Conservation (phyloP, 129 eudicot genomes). For the Kitagawia praeruptora region DNA sequence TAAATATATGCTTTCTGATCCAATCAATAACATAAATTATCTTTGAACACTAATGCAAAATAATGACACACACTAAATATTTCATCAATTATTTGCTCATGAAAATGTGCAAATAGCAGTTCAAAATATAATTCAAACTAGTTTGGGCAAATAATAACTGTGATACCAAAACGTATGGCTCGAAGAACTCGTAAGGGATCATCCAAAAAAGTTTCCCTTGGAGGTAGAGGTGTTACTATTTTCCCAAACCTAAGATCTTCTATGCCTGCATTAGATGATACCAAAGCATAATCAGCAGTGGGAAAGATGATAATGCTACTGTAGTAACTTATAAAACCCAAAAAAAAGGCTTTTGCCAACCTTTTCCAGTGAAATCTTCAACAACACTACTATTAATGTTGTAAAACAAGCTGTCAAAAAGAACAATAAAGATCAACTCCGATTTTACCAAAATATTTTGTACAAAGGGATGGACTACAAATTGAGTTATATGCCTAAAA, state of each 20-base stretch:
- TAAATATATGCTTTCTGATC: not conserved
- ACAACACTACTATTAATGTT: conserved; percentile 53
- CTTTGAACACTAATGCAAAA: not conserved
- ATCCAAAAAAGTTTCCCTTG: conserved; percentile 87
- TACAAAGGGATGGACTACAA: not conserved
- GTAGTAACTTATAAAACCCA: too few species aligned
- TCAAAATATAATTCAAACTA: not conserved
- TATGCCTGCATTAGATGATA: conserved; percentile 33
- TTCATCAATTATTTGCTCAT: not conserved
- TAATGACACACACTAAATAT: not conserved
- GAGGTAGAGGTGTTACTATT: conserved; percentile 74
- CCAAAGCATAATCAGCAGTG: conserved; percentile 1
- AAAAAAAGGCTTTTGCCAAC: conserved; percentile 22
- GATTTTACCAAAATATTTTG: not conserved
- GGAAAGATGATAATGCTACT: too few species aligned
- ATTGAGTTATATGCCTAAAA: not conserved
- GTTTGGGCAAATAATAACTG: not conserved
- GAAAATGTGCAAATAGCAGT: not conserved
- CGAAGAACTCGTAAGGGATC: conserved; percentile 90
- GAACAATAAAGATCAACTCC: conserved; percentile 7
- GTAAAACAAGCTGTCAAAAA: conserved; percentile 63
- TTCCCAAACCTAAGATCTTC: conserved; percentile 63
- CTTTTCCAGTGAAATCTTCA: conserved; percentile 78
- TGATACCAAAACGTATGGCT: conserved; percentile 77
- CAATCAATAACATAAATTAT: not conserved